A percentile compares a stretch with the other conserved stretches of the same genome.
phyloP scores from a whole-genome alignment of 1,284 basidiomycete genomes.

The Rhodotorula sp. region DNA sequence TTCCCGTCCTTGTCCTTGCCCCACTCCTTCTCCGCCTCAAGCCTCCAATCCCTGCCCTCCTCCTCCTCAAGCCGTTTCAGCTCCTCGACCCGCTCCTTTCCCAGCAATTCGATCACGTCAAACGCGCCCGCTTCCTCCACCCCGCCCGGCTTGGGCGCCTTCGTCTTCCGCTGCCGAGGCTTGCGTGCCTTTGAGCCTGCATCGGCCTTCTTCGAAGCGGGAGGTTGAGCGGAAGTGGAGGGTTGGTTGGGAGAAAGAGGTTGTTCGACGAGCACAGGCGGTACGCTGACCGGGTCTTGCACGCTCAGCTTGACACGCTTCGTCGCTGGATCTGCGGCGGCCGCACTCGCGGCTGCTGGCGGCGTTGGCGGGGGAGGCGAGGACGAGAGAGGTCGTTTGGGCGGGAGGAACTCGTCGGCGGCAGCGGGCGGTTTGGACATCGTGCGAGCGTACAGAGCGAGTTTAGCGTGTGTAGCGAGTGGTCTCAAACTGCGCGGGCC shows the following conservation, averaged over 20 bases:
- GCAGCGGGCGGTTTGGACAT: background rate
- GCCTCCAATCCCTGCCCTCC: constrained; percentile 56
- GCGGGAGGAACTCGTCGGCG: background rate
- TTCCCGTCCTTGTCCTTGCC: constrained; percentile 35
- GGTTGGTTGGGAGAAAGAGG: background rate
- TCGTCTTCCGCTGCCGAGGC: constrained; percentile 27
- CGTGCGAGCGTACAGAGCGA: background rate
- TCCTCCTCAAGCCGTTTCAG: constrained; percentile 59
- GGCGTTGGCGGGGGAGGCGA: constrained; percentile 13
- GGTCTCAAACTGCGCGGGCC: background rate
- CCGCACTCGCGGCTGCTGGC: background rate
- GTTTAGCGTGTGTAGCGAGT: too few relatives aligned
- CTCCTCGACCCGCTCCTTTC: constrained; percentile 58
- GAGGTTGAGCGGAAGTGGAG: background rate
- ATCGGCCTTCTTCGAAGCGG: background rate
- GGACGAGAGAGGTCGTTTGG: constrained; percentile 15
- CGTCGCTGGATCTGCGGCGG: background rate
- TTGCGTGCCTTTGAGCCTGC: constrained; percentile 12
- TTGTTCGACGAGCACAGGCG: constrained; percentile 6
- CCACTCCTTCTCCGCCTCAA: constrained; percentile 51
- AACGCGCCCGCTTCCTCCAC: constrained; percentile 70
- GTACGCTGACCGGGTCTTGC: constrained; percentile 8
- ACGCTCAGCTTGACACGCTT: constrained; percentile 19
- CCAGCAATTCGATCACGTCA: constrained; percentile 68
- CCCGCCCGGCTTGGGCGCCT: constrained; percentile 41